A percentile compares a stretch with the other conserved stretches of the same genome.
Conservation (phyloP, 495 filamentous ascomycete species). For the Penicillium goetzii region DNA sequence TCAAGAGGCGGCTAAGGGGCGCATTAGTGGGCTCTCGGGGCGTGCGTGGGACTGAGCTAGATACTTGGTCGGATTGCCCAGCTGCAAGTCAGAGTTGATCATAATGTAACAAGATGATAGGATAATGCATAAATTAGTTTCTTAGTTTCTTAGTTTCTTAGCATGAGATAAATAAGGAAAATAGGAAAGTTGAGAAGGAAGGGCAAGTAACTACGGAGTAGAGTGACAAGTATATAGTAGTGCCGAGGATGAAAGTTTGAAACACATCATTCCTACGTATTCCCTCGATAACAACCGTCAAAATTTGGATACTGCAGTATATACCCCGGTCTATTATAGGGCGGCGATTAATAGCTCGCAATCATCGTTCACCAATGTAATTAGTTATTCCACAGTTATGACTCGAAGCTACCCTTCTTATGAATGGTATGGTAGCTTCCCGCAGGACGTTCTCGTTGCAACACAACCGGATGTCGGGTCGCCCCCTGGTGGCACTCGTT, state of each 20-base stretch:
- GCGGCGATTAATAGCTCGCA: neutral
- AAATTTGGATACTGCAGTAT: neutral
- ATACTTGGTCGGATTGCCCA: neutral
- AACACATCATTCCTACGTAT: neutral
- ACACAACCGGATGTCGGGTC: neutral
- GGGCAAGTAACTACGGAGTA: neutral
- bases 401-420: neutral
- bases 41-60: neutral
- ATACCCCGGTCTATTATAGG: neutral
- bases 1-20: constrained; percentile 1
- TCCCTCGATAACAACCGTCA: neutral
- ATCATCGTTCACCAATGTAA: neutral
- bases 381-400: neutral
- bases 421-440: neutral
- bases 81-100: constrained; percentile 5
- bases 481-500: neutral
- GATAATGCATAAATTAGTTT: neutral
- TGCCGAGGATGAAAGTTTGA: neutral
- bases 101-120: neutral
- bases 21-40: constrained; percentile 3
- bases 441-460: neutral
- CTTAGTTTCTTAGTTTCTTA: too few species aligned
- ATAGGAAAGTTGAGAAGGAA: neutral
- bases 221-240: neutral
- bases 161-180: neutral